Evolutionary conservation across 164 flowering plant genomes (phyloP).

Genomic region (Cinnamomum chago): DNA sequence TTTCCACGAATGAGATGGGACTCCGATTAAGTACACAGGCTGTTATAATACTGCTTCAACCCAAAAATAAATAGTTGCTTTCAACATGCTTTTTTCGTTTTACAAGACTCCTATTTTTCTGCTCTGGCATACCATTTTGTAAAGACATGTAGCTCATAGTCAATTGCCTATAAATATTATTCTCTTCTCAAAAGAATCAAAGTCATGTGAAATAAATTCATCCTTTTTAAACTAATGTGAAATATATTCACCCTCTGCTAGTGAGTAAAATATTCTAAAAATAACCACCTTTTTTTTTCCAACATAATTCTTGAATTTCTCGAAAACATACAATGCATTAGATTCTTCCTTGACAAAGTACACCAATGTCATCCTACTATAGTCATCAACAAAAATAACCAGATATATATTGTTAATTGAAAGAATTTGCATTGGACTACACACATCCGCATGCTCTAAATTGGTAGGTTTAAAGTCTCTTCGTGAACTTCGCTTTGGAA

Average conservation of each 20-base stretch:
- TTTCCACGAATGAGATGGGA: not conserved
- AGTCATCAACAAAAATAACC: not conserved
- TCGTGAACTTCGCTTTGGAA: not conserved
- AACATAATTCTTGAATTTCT: conserved; percentile 1
- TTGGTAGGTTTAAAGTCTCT: not conserved
- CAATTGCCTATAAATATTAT: not conserved
- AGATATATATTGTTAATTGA: not conserved
- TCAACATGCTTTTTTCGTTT: conserved; percentile 9
- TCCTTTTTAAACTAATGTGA: no score
- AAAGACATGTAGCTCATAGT: not conserved
- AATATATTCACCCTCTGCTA: not conserved
- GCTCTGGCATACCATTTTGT: not conserved
- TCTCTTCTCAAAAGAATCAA: not conserved
- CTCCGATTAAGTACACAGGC: not conserved
- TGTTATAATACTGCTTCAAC: no score
- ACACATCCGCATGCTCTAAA: not conserved
- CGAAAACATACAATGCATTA: not conserved
- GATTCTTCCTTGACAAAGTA: no score
- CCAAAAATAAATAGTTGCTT: not conserved
- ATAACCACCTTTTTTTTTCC: not conserved
- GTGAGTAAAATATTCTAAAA: not conserved
- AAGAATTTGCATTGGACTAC: not conserved
- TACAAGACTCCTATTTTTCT: not conserved
- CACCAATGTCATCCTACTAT: not conserved
- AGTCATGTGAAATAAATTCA: conserved; percentile 1